Evolutionary conservation across 2,329 filamentous ascomycete genomes (phyloP).

Genomic region (Diaporthe caulivora): DNA sequence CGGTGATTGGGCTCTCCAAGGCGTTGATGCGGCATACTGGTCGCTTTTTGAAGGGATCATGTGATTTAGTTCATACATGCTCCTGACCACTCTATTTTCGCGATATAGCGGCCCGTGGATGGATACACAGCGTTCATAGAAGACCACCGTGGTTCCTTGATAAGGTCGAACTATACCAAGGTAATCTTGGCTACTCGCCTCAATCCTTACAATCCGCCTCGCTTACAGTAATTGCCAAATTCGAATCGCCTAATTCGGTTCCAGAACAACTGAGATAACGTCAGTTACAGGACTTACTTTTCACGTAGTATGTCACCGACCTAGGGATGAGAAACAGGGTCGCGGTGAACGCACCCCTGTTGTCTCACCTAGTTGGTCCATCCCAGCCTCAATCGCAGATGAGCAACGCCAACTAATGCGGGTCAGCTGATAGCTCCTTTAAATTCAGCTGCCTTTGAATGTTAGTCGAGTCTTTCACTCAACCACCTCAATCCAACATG

Average conservation of each 20-base stretch:
- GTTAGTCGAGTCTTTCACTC: no score
- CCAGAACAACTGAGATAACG: background rate
- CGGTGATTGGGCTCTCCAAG: constrained; percentile 42
- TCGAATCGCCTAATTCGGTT: background rate
- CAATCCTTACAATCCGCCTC: background rate
- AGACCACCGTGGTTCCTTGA: background rate
- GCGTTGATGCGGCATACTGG: constrained; percentile 43
- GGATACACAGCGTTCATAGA: background rate
- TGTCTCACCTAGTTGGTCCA: background rate
- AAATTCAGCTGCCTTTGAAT: background rate
- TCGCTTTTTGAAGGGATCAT: constrained; percentile 39
- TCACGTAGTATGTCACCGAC: background rate
- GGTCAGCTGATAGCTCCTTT: constrained; percentile 12
- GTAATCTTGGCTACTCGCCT: no score
- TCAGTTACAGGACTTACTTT: background rate
- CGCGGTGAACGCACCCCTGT: background rate
- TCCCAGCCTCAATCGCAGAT: constrained; percentile 9
- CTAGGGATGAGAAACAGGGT: background rate
- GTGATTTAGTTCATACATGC: background rate
- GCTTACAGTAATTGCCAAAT: background rate
- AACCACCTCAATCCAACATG: no score
- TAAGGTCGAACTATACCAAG: background rate
- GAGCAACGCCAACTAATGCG: background rate
- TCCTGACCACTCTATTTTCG: background rate
- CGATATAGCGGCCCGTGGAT: no score